Evolutionary conservation across 164 flowering plant genomes (phyloP), one percentile per base, ranked within the genome.

Genomic region (Saururus chinensis): DNA sequence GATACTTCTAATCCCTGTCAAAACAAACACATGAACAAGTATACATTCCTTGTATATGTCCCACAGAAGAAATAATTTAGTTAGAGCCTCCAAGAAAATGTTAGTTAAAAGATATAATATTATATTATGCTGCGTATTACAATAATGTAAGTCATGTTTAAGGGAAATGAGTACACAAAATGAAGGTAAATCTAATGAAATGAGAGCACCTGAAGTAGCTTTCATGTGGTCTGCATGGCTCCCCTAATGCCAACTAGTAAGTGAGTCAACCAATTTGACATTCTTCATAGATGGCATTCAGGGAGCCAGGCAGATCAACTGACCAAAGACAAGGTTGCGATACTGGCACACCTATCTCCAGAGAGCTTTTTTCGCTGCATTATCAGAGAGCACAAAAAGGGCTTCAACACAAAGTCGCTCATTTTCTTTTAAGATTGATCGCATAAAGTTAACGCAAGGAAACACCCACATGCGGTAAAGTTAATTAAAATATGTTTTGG

Each of bases 251-350:
- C 76, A 78, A 68, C 75, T 75, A 78, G 70, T 55, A 71, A 70
- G 66, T 24, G 51, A 49, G 59, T 64, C 77, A 68, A 70, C 35
- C 62, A n/a, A 55, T 41, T 61, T 73, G 76, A 66, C 62, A 51
- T 52, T 56, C 60, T 65, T 63, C 79, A 60, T 64, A 73, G 71
- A 62, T 78, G 82, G 82, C 82, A 75, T 78, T 68, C 76, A 76
- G 77, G 79, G 82, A 78, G 79, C 77, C 82, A 78, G 79, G 79
- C 79, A 78, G 75, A 73, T 62, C 75, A 51, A 60, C 25, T 26
- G 48, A n/a, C 1, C n/a, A n/a, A 9, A 21, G 19, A 16, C 9
- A 1, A n/a, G n/a, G 54, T n/a, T 19, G 19, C n/a, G 21, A 21
- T 11, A n/a, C 3, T 54, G 8, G 45, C 1, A 53, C 3, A 17